Evolutionary conservation across 1,284 basidiomycete genomes (phyloP).

Genomic region (Cutaneotrichosporon cavernicola): DNA sequence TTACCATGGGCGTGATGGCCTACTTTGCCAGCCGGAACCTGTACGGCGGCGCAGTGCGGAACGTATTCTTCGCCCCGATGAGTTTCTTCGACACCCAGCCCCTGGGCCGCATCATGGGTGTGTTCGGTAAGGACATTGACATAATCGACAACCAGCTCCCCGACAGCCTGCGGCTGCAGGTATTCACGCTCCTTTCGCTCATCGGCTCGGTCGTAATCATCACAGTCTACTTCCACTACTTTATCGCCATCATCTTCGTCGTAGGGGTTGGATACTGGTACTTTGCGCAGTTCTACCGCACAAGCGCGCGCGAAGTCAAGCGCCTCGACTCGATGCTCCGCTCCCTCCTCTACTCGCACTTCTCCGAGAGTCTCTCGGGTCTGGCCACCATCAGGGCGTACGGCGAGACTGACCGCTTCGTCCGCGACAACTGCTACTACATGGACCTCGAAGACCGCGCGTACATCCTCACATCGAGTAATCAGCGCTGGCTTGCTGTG

Average conservation of each 20-base stretch:
- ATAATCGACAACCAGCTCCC: conserved; percentile 68
- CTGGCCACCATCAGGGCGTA: conserved; percentile 74
- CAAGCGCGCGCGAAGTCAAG: conserved; percentile 72
- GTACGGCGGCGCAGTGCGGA: conserved; percentile 59
- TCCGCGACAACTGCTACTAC: conserved; percentile 66
- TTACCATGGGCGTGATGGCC: conserved; percentile 61
- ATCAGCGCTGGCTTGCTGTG: conserved; percentile 69
- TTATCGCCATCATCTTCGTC: conserved; percentile 54
- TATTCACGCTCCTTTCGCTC: conserved; percentile 40
- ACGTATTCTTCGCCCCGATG: conserved; percentile 68
- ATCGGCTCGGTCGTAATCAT: conserved; percentile 65
- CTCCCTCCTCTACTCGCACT: conserved; percentile 72
- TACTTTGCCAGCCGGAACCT: conserved; percentile 63
- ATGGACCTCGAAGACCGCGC: conserved; percentile 73
- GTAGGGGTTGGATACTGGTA: conserved; percentile 41
- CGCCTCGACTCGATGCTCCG: conserved; percentile 63
- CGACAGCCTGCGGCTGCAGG: conserved; percentile 64
- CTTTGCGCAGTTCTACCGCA: conserved; percentile 66
- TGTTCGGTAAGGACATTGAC: conserved; percentile 64
- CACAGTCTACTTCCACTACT: conserved; percentile 68
- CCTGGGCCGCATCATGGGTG: conserved; percentile 63
- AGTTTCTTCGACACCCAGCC: conserved; percentile 69
- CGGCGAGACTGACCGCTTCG: conserved; percentile 63
- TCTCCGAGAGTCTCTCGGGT: conserved; percentile 73
- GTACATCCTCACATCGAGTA: conserved; percentile 55